A percentile compares a stretch with the other conserved stretches of the same genome.
Evolutionary conservation across 108 stramenopile species (phyloP).

Genomic region (Skeletonema tropicum): DNA sequence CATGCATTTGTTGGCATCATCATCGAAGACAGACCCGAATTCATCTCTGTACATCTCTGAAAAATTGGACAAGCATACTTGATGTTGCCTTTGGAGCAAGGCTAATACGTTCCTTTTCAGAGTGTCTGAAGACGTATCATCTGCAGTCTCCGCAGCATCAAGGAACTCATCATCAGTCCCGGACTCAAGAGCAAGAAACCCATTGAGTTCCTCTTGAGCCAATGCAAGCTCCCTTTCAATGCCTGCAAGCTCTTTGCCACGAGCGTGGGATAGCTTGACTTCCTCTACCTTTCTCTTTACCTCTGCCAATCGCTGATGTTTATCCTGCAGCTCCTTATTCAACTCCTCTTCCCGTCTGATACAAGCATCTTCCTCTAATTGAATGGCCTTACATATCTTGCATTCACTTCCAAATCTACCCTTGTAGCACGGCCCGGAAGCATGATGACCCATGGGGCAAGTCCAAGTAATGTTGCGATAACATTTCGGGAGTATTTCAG

Average conservation of each 20-base stretch:
- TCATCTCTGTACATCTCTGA: conserved; percentile 7
- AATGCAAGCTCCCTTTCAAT: not conserved
- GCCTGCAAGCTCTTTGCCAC: not conserved
- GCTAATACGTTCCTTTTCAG: not conserved
- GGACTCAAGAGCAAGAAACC: not conserved
- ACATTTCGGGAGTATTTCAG: not conserved
- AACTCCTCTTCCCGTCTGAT: not conserved
- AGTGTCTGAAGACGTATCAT: not conserved
- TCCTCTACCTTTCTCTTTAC: not conserved
- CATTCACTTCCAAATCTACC: not conserved
- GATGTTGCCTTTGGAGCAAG: not conserved
- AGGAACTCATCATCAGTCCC: not conserved
- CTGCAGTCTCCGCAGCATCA: not conserved
- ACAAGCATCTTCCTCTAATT: not conserved
- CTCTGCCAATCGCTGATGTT: not conserved
- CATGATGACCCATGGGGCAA: not conserved
- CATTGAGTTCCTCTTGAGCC: not conserved
- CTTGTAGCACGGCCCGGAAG: not conserved
- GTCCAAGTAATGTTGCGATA: not conserved
- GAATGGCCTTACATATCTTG: not conserved
- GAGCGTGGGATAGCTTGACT: not conserved
- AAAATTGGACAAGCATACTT: conserved; percentile 11
- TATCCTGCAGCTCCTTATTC: not conserved
- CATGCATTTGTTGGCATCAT: conserved; percentile 1
- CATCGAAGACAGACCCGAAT: not conserved